These are phyloP conservation scores for Euphorbia corollata DNA, from an alignment of 441 rosid genomes.

Conservation along the genomic window DNA sequence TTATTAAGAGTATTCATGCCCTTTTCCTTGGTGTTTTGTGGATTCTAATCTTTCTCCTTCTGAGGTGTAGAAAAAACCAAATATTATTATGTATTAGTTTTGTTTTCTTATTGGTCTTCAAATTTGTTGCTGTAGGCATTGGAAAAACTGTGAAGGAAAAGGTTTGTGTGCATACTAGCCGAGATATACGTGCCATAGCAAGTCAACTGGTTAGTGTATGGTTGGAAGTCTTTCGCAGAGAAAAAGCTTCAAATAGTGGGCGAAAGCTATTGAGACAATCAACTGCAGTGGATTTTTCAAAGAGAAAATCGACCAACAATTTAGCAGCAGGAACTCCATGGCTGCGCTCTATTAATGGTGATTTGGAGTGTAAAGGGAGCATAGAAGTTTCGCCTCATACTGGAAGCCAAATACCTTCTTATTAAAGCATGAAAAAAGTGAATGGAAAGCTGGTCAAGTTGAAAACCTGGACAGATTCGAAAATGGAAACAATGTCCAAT, in stretches of 20 bases:
- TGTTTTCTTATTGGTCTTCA: slow-evolving; percentile 15
- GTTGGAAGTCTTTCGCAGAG: slow-evolving; percentile 96
- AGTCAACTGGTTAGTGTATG: slow-evolving; percentile 95
- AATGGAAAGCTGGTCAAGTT: slow-evolving; percentile 29
- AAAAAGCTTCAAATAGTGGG: slow-evolving; percentile 60
- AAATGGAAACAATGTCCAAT: slow-evolving; percentile 26
- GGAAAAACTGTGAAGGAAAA: slow-evolving; percentile 99
- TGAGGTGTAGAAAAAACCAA: too few species aligned
- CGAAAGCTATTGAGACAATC: slow-evolving; percentile 47
- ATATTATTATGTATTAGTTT: background rate
- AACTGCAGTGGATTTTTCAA: slow-evolving; percentile 34
- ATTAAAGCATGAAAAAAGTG: too few species aligned
- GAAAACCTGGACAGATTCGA: slow-evolving; percentile 26
- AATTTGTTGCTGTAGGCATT: slow-evolving; percentile 54
- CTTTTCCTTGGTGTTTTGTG: too few species aligned
- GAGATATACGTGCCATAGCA: slow-evolving; percentile 99
- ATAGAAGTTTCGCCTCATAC: too few species aligned
- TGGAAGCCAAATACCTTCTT: too few species aligned
- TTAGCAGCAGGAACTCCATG: slow-evolving; percentile 51
- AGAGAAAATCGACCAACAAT: slow-evolving; percentile 41
- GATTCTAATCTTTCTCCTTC: too few species aligned
- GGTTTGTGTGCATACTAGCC: slow-evolving; percentile 97
- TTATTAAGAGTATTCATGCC: background rate
- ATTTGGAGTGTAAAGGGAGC: slow-evolving; percentile 36
- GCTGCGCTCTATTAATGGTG: slow-evolving; percentile 31